A percentile compares a stretch with the other conserved stretches of the same genome.
phyloP scores from a whole-genome alignment of 2,329 filamentous ascomycete genomes.

The Erysiphe neolycopersici region DNA sequence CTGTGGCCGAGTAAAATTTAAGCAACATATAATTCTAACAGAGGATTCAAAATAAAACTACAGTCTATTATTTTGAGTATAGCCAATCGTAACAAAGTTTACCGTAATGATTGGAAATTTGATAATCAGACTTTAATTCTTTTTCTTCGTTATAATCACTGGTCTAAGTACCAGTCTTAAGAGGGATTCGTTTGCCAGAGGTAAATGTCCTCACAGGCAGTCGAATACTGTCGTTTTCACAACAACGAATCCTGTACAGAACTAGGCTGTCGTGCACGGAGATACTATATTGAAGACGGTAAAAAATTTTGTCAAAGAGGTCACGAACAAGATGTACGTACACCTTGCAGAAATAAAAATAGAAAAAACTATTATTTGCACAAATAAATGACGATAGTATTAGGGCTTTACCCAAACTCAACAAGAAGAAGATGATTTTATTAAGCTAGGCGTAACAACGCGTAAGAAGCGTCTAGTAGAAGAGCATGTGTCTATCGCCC shows the following conservation, averaged over 20 bases:
- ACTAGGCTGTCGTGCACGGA: slow-evolving; percentile 31
- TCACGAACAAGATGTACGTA: slow-evolving; percentile 30
- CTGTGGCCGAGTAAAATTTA: no score
- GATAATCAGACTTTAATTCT: no score
- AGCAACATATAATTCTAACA: no score
- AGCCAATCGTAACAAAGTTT: no score
- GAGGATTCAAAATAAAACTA: no score
- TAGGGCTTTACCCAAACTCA: slow-evolving; percentile 17
- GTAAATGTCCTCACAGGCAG: slow-evolving; percentile 3
- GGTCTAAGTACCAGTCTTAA: no score
- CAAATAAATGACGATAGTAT: slow-evolving; percentile 2
- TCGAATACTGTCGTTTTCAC: slow-evolving; percentile 15
- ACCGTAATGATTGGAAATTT: no score
- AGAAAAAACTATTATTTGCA: not conserved
- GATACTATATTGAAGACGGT: slow-evolving; percentile 32
- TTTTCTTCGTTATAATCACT: no score
- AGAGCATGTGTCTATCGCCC: slow-evolving; percentile 26
- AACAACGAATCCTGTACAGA: slow-evolving; percentile 24
- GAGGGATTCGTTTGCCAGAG: no score
- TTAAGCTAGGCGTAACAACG: slow-evolving; percentile 26
- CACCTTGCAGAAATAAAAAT: not conserved
- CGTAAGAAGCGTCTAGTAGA: slow-evolving; percentile 34
- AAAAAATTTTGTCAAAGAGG: slow-evolving; percentile 38
- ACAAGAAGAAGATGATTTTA: slow-evolving; percentile 42
- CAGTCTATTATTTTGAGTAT: no score